Base-by-base conservation (phyloP, 2,329 filamentous ascomycete genomes). In the Phaeomoniella chlamydospora region DNA sequence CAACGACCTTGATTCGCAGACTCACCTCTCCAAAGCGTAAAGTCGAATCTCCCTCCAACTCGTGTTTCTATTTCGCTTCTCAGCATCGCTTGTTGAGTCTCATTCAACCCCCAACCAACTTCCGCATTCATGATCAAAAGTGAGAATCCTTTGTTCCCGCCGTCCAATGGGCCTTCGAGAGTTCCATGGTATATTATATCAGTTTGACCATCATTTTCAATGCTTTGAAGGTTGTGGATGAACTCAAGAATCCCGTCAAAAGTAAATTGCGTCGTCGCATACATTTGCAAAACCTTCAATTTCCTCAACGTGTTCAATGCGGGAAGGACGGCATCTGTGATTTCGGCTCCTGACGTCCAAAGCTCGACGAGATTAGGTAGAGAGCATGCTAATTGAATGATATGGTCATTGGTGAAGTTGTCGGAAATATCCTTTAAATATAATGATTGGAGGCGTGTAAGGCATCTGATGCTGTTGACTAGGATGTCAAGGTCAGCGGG, bases 371-470 rank as follows among this genome's bases (percentile, higher is more conserved):
- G 43, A 16, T 46, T 39, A 4, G 51, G 49, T 14, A 58, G 47
- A 18, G 34, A 46, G 13, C 49, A 39, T 2, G 48, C 47, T 5
- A 58, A 38, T 5, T 43, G 33, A 15, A 47, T 44, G 33, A 55
- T 45, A 36, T 57, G 49, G 11, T 49, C 46, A 31, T 44, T 43
- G 4, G 48, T 45, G 39, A 57, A 56, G 26, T 46, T 45, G 17
- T 54, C 51, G 3, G 53, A 55, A 19, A 57, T 49, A 26, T 53
- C 50, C 35, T 52, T 53, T 15, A 58, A 45, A 12, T 52, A 46
- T 2, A 58, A 46, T 22, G 52, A 49, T 29, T 45, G 45, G 16
- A 58, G 41, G 17, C 53, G 42, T 6, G 39, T 41, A 29, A 58
- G 43, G 34, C 47, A 43, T 29, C 43, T 40, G 19, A 58, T 41